phyloP scores from a whole-genome alignment of 345 rosid species.

The Conringia planisiliqua region DNA sequence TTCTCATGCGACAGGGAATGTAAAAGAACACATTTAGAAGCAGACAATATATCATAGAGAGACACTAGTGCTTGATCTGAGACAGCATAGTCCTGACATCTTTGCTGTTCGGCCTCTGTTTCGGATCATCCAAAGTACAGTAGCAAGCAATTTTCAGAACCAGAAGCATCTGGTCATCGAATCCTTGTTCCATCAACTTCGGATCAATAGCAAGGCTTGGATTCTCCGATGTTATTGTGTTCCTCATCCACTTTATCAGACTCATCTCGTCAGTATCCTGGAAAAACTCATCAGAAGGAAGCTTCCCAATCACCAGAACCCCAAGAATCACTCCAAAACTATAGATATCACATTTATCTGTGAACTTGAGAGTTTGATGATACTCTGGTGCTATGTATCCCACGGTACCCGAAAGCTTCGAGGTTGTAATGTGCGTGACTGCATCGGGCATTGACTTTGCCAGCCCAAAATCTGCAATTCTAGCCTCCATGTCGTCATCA shows the following conservation, averaged over 20 bases:
- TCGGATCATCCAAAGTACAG: constrained; percentile 75
- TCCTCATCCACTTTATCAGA: constrained; percentile 77
- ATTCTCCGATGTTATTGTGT: constrained; percentile 55
- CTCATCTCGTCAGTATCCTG: constrained; percentile 69
- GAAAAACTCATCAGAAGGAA: constrained; percentile 84
- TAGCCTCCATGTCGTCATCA: constrained; percentile 88
- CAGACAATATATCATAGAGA: not conserved
- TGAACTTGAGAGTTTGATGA: constrained; percentile 80
- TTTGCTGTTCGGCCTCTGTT: constrained; percentile 85
- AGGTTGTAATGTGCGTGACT: constrained; percentile 56
- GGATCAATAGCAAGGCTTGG: constrained; percentile 65
- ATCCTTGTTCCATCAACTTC: constrained; percentile 52
- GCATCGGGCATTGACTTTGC: constrained; percentile 82
- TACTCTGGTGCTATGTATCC: constrained; percentile 93
- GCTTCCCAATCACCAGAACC: constrained; percentile 71
- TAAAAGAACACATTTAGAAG: not conserved
- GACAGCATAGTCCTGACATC: constrained; percentile 70
- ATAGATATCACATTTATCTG: constrained; percentile 81
- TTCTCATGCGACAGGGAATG: constrained; percentile 1
- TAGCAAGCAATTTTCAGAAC: constrained; percentile 81
- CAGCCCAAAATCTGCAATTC: constrained; percentile 87
- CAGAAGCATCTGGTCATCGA: constrained; percentile 74
- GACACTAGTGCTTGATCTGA: constrained; percentile 46
- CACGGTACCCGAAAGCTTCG: constrained; percentile 74
- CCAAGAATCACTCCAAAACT: constrained; percentile 84